A percentile compares a stretch with the other conserved stretches of the same genome.
These are phyloP conservation scores for Arthrobotrys pseudoclavata DNA, from an alignment of 2,329 filamentous ascomycete species.

Conservation along the genomic window DNA sequence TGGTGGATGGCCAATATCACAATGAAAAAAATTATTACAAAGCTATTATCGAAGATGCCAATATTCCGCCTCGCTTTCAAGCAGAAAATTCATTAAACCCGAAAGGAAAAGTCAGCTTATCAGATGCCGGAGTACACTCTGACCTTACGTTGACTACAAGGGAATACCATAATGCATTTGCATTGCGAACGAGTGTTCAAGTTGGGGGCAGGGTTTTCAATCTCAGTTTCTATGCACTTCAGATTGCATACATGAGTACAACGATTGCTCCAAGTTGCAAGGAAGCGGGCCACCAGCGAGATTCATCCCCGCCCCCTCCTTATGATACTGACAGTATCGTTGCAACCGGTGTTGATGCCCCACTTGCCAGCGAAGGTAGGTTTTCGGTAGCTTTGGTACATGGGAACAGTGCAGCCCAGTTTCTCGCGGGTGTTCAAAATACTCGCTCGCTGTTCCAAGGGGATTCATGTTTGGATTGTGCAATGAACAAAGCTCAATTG, in stretches of 20 bases:
- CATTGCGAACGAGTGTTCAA: constrained; percentile 4
- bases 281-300: background rate
- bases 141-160: background rate
- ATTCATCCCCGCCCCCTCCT: background rate
- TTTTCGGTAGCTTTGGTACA: background rate
- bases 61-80: background rate
- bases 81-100: background rate
- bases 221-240: constrained; percentile 12
- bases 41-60: background rate
- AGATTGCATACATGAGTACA: constrained; percentile 13
- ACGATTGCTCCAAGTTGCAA: constrained; percentile 4
- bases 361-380: background rate
- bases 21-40: constrained; percentile 1
- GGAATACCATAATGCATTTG: background rate
- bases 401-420: background rate
- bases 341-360: background rate
- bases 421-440: background rate
- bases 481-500: constrained; percentile 5
- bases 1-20: constrained; percentile 2
- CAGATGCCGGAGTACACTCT: background rate
- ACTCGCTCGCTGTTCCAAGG: constrained; percentile 1
- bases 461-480: background rate
- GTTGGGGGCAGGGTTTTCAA: background rate
- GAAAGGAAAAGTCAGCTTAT: background rate
- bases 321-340: background rate